phyloP scores from a whole-genome alignment of 495 filamentous ascomycete species.

The Rostrohypoxylon terebratum region DNA sequence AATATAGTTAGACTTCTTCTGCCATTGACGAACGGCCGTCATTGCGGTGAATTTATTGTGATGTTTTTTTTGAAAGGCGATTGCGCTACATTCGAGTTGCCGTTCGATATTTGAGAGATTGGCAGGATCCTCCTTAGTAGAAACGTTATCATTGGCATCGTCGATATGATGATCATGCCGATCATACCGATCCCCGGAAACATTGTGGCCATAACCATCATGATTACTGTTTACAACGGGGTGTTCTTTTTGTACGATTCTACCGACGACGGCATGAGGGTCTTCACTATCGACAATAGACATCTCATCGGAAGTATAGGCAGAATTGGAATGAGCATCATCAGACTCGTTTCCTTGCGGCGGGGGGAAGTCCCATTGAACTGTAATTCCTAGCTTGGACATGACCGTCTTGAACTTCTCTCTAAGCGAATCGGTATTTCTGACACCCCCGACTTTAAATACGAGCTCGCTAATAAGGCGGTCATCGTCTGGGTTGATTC shows the following conservation, averaged over 20 bases:
- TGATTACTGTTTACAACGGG: slow-evolving; percentile 9
- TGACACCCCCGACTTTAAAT: slow-evolving; percentile 77
- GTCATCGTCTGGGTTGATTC: slow-evolving; percentile 76
- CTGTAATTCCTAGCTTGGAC: slow-evolving; percentile 72
- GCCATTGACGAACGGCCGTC: slow-evolving; percentile 45
- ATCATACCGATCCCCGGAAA: background rate
- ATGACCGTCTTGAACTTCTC: slow-evolving; percentile 76
- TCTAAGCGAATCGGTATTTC: slow-evolving; percentile 60
- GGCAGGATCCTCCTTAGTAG: slow-evolving; percentile 26
- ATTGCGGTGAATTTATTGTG: slow-evolving; percentile 44
- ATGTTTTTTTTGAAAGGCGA: slow-evolving; percentile 41
- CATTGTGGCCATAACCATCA: background rate
- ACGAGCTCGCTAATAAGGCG: slow-evolving; percentile 80
- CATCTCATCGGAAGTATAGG: slow-evolving; percentile 19
- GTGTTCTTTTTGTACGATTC: slow-evolving; percentile 1
- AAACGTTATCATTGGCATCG: slow-evolving; percentile 1
- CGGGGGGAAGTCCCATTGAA: slow-evolving; percentile 64
- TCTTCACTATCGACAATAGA: slow-evolving; percentile 19
- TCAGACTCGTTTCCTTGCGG: slow-evolving; percentile 33
- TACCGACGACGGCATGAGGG: slow-evolving; percentile 1
- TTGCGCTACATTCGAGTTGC: slow-evolving; percentile 40
- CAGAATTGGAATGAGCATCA: slow-evolving; percentile 15
- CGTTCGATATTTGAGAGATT: slow-evolving; percentile 34
- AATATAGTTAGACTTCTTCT: slow-evolving; percentile 39
- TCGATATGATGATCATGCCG: background rate